Conservation (phyloP, 2,329 filamentous ascomycete genomes). For the Calycina marina region DNA sequence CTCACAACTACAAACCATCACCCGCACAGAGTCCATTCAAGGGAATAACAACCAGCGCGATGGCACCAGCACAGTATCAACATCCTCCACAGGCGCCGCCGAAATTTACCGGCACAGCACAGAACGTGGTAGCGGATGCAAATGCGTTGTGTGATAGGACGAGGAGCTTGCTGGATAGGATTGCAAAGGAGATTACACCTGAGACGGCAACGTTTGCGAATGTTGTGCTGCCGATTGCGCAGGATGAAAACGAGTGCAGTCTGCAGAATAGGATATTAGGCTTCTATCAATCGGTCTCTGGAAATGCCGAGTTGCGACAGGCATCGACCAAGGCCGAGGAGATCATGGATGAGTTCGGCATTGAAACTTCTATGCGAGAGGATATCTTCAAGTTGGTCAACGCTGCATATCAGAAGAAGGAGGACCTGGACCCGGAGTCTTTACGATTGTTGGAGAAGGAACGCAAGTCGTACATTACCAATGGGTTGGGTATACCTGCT, state of each 20-base stretch:
- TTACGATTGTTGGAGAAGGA: slow-evolving; percentile 63
- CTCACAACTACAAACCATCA: not conserved
- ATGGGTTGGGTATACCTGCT: slow-evolving; percentile 57
- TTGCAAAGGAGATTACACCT: slow-evolving; percentile 41
- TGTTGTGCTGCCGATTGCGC: slow-evolving; percentile 49
- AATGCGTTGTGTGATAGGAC: slow-evolving; percentile 50
- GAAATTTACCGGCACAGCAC: slow-evolving; percentile 60
- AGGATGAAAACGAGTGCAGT: slow-evolving; percentile 52
- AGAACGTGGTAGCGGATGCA: slow-evolving; percentile 51
- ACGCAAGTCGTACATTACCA: slow-evolving; percentile 61
- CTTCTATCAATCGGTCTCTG: slow-evolving; percentile 70
- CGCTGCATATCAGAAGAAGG: slow-evolving; percentile 38
- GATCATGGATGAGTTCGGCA: slow-evolving; percentile 60
- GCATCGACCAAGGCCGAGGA: slow-evolving; percentile 65
- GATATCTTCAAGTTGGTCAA: slow-evolving; percentile 60
- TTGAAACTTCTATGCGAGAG: slow-evolving; percentile 69
- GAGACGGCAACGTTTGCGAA: slow-evolving; percentile 37
- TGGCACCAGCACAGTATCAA: slow-evolving; percentile 53
- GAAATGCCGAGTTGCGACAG: slow-evolving; percentile 52
- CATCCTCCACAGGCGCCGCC: slow-evolving; percentile 67
- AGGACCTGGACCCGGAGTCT: slow-evolving; percentile 54
- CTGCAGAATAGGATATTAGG: slow-evolving; percentile 52
- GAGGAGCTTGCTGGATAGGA: slow-evolving; percentile 43
- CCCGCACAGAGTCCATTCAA: not conserved
- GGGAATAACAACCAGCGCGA: slow-evolving; percentile 27